Conservation (phyloP, 768 basidiomycete species). For the Leccinellum luteum region DNA sequence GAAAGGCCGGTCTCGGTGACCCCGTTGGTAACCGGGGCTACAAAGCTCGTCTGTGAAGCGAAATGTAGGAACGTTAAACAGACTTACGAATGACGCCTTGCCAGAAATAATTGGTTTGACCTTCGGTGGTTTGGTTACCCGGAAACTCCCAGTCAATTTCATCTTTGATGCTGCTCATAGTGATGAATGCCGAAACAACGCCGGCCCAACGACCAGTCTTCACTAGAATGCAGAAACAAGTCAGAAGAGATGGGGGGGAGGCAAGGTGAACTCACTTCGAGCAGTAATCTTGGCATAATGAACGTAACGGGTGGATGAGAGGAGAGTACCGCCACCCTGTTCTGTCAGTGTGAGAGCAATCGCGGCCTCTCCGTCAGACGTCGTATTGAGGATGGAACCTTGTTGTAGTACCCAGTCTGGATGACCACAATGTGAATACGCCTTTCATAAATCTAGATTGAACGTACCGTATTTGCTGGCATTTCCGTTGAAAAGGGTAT, state of each 20-base stretch:
- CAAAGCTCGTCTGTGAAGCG: background rate
- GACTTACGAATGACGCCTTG: constrained; percentile 63
- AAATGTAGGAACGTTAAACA: background rate
- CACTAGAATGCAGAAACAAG: constrained; percentile 42
- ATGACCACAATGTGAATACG: background rate
- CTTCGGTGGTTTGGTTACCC: constrained; percentile 56
- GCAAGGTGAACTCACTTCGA: constrained; percentile 37
- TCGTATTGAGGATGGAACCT: constrained; percentile 64
- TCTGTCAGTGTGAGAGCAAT: constrained; percentile 67
- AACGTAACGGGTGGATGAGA: constrained; percentile 78
- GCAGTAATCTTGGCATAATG: constrained; percentile 79
- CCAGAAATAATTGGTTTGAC: constrained; percentile 83
- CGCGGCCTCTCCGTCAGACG: constrained; percentile 55
- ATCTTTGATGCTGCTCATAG: constrained; percentile 81
- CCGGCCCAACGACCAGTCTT: constrained; percentile 80
- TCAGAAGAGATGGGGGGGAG: background rate
- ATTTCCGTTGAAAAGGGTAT: constrained; percentile 71
- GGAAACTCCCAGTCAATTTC: constrained; percentile 90
- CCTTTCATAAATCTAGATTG: background rate
- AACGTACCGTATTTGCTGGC: constrained; percentile 58
- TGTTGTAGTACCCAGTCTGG: constrained; percentile 71
- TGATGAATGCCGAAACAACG: constrained; percentile 82
- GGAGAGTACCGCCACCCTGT: constrained; percentile 68
- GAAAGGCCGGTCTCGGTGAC: constrained; percentile 43
- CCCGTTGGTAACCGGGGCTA: constrained; percentile 51